Evolutionary conservation across 2,329 filamentous ascomycete genomes (phyloP).

Genomic region (Pseudogymnoascus sp.): DNA sequence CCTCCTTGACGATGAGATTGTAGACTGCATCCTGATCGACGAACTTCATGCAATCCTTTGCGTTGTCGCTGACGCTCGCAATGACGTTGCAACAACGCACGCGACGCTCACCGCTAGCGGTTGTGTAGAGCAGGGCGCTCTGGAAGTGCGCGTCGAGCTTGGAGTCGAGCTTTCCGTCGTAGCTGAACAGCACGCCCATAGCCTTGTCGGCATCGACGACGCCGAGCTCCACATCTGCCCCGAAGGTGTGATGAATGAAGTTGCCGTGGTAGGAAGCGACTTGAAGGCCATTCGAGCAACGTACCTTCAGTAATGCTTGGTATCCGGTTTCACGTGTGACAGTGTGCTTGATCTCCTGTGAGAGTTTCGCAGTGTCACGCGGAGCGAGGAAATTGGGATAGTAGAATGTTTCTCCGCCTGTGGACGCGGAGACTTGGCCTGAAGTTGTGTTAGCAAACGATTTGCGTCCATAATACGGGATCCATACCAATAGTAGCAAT

Average conservation of each 20-base stretch:
- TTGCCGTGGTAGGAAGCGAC: slow-evolving; percentile 92
- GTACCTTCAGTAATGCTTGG: slow-evolving; percentile 95
- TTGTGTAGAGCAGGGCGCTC: slow-evolving; percentile 88
- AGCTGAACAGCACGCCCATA: slow-evolving; percentile 81
- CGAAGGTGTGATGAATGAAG: slow-evolving; percentile 92
- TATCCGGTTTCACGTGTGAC: slow-evolving; percentile 88
- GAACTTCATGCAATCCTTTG: slow-evolving; percentile 80
- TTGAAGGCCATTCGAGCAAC: slow-evolving; percentile 93
- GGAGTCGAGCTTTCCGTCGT: slow-evolving; percentile 94
- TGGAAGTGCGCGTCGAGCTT: slow-evolving; percentile 98
- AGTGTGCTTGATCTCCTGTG: slow-evolving; percentile 76
- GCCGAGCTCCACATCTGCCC: slow-evolving; percentile 89
- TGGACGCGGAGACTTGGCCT: slow-evolving; percentile 78
- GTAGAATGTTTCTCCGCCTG: slow-evolving; percentile 93
- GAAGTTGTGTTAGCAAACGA: slow-evolving; percentile 21
- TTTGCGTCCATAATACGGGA: slow-evolving; percentile 10
- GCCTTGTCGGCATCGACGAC: slow-evolving; percentile 91
- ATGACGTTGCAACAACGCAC: slow-evolving; percentile 92
- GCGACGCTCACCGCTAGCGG: slow-evolving; percentile 76
- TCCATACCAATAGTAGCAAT: slow-evolving; percentile 77
- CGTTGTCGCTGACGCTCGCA: slow-evolving; percentile 80
- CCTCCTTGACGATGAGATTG: slow-evolving; percentile 84
- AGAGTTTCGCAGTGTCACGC: slow-evolving; percentile 76
- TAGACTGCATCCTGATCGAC: slow-evolving; percentile 94
- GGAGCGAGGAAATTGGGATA: slow-evolving; percentile 93